Evolutionary conservation across 371 early-diverging fungal genomes (phyloP), one percentile per base, ranked within the genome.

Genomic region (Rhizopus arrhizus): DNA sequence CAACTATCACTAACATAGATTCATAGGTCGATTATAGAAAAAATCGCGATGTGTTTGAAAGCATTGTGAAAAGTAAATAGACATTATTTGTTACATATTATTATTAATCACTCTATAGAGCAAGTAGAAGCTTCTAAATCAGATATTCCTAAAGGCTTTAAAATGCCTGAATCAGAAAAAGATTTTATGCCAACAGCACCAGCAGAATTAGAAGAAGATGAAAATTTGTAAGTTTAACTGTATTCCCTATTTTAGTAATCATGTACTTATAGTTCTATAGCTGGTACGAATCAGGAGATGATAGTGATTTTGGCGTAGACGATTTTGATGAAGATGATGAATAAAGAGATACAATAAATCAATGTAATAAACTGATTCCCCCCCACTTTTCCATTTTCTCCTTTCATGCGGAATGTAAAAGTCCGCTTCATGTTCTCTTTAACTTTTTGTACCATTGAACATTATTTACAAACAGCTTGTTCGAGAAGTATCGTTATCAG

Each of bases 1-100:
- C 22, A 22, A 22, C 22, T 2, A 22, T 22, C 22, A 22, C 22
- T 22, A 22, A 22, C 22, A 22, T 22, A 2, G 22, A 22, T n/a
- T 11, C 16, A 11, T 66, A 82, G 73, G 90, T 91, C 38, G 86
- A 92, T 80, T 95, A 89, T 81, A 75, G 95, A 56, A 82, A 80
- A 53, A 82, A 95, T 56, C 80, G 91, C 40, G 82, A 75, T 16
- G 58, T 78, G 71, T 95, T 91, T 74, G 83, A 91, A 35, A 61
- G 45, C 12, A 81, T 91, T 41, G 94, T 93, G n/a, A 65, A 82
- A 61, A 75, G 82, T 69, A 88, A 68, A 71, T 68, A 22, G 22
- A 22, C 22, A 33, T 45, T 5, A 9, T 13, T 28, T 34, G 31
- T 13, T 4, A 33, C 16, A 8, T 46, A 4, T n/a, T 29, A n/a